These are phyloP conservation scores for Fusarium tanahbumbuense DNA, from an alignment of 2,329 filamentous ascomycete genomes.

Conservation along the genomic window DNA sequence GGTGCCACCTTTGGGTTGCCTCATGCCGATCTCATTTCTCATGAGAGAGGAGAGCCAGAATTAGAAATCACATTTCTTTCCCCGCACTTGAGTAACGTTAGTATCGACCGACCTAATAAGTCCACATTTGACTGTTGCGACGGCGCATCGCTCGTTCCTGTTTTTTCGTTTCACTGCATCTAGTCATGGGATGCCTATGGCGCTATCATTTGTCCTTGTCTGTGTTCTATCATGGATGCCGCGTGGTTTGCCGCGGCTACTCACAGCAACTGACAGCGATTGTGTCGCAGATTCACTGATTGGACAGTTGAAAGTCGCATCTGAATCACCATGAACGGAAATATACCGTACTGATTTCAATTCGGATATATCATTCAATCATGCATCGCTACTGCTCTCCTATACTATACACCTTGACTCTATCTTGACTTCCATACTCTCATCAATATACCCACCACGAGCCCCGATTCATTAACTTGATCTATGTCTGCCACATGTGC, in stretches of 20 bases:
- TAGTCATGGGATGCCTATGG: background rate
- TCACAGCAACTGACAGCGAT: slow-evolving; percentile 3
- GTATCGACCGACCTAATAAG: background rate
- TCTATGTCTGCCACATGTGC: slow-evolving; percentile 72
- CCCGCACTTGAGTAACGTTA: slow-evolving; percentile 5
- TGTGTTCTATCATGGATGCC: background rate
- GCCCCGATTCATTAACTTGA: slow-evolving; percentile 1
- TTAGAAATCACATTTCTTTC: slow-evolving; percentile 3
- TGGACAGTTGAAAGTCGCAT: background rate
- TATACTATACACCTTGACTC: background rate
- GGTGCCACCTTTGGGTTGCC: slow-evolving; percentile 11
- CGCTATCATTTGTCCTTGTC: background rate
- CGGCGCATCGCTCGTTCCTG: background rate
- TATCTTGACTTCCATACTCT: background rate
- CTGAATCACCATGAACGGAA: background rate
- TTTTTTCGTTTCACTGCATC: slow-evolving; percentile 13
- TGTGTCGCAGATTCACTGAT: background rate
- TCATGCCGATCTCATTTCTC: slow-evolving; percentile 16
- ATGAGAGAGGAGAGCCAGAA: background rate
- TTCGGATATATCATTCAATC: slow-evolving; percentile 12
- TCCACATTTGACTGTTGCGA: background rate
- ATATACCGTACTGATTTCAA: background rate
- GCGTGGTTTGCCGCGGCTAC: slow-evolving; percentile 9
- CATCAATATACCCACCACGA: slow-evolving; percentile 15
- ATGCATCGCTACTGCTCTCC: slow-evolving; percentile 9